A percentile compares a stretch with the other conserved stretches of the same genome.
These are phyloP conservation scores for Colletotrichum sp. DNA, from an alignment of 2,329 filamentous ascomycete species.

Conservation along the genomic window DNA sequence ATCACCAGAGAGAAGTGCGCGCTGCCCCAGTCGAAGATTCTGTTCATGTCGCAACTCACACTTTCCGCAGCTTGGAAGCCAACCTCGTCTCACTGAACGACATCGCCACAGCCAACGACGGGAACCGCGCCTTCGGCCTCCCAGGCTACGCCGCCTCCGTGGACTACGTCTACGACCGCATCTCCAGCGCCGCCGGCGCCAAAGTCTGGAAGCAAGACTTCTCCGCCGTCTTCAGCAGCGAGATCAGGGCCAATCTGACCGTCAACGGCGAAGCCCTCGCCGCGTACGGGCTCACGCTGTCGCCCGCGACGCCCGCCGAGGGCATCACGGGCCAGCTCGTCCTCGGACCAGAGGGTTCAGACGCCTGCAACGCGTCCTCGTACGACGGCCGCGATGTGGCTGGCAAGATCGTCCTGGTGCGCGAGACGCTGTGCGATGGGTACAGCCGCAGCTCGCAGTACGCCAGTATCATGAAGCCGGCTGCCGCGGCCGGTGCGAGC, in stretches of 20 bases:
- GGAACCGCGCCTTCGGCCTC: slow-evolving; percentile 34
- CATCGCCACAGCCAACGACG: slow-evolving; percentile 34
- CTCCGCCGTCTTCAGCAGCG: slow-evolving; percentile 28
- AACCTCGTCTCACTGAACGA: slow-evolving; percentile 31
- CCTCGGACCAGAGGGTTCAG: slow-evolving; percentile 28
- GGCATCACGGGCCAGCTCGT: slow-evolving; percentile 31
- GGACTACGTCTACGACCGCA: slow-evolving; percentile 32
- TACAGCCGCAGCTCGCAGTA: slow-evolving; percentile 19
- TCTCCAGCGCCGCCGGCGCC: slow-evolving; percentile 30
- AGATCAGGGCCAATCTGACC: slow-evolving; percentile 6
- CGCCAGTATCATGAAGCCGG: slow-evolving; percentile 32
- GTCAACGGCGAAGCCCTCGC: slow-evolving; percentile 29
- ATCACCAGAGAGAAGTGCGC: background rate
- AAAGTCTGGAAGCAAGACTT: slow-evolving; percentile 34
- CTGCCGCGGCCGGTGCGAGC: slow-evolving; percentile 30
- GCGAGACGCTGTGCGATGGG: slow-evolving; percentile 31
- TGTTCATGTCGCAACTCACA: background rate
- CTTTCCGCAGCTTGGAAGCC: slow-evolving; percentile 26
- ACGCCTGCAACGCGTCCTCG: slow-evolving; percentile 27
- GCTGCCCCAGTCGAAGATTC: background rate
- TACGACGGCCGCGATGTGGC: slow-evolving; percentile 29
- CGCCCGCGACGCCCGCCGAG: slow-evolving; percentile 32
- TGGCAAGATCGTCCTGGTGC: slow-evolving; percentile 36
- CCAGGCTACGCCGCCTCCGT: slow-evolving; percentile 38
- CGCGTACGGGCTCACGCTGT: slow-evolving; percentile 33